Evolutionary conservation across 140 eudicot genomes (phyloP).

Genomic region (Flaveria floridana): DNA sequence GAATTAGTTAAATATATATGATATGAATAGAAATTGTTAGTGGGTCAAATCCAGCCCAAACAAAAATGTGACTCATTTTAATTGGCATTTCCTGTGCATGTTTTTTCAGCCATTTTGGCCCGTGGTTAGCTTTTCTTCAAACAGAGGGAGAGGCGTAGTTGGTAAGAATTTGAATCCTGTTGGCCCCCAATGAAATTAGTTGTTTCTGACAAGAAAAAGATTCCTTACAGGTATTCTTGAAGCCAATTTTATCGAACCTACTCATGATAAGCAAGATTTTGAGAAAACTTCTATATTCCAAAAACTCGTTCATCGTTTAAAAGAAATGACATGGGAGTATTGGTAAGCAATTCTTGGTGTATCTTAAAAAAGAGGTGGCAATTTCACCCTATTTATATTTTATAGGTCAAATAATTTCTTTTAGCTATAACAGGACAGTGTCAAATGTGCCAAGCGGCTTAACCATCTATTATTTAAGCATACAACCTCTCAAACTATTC

Average conservation of each 20-base stretch:
- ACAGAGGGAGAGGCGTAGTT: constrained; percentile 80
- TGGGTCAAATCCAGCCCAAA: background rate
- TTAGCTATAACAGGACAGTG: constrained; percentile 4
- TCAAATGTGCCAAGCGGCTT: background rate
- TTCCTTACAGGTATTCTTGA: constrained; percentile 65
- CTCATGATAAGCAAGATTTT: constrained; percentile 84
- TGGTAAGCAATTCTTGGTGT: constrained; percentile 49
- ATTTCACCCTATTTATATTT: background rate
- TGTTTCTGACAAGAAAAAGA: constrained; percentile 23
- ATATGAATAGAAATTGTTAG: background rate
- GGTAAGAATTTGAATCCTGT: constrained; percentile 51
- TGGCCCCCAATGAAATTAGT: background rate
- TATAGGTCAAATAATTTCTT: background rate
- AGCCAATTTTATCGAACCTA: constrained; percentile 80
- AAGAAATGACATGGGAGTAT: constrained; percentile 81
- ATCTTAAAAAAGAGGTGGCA: constrained; percentile 6
- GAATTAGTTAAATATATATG: background rate
- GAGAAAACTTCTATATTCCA: constrained; percentile 81
- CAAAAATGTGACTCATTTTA: background rate
- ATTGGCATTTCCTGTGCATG: constrained; percentile 7
- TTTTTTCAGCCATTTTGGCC: constrained; percentile 77
- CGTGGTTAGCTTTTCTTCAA: constrained; percentile 42
- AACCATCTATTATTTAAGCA: background rate
- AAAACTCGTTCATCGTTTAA: constrained; percentile 67
- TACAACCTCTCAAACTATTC: background rate